phyloP scores from a whole-genome alignment of 306 rosid genomes.

The Rosa rugosa region DNA sequence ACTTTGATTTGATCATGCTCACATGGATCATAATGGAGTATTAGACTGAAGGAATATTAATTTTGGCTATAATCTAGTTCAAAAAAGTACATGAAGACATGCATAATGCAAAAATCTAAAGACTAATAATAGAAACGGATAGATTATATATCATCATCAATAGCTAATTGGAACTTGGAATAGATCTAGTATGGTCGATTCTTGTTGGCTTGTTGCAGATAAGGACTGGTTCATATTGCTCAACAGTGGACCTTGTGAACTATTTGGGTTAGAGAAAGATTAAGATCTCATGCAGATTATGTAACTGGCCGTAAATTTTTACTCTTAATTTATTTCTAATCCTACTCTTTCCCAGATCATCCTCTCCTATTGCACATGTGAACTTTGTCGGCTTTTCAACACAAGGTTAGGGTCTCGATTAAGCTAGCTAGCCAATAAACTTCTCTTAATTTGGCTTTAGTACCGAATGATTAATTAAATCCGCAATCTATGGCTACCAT shows the following conservation, averaged over 20 bases:
- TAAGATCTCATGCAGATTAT: neutral
- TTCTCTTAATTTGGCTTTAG: neutral
- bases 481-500: neutral
- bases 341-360: constrained; percentile 12
- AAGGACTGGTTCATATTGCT: neutral
- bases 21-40: constrained; percentile 7
- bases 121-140: neutral
- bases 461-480: neutral
- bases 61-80: neutral
- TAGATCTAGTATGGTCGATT: neutral
- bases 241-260: neutral
- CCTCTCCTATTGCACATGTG: constrained; percentile 26
- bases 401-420: neutral
- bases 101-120: neutral
- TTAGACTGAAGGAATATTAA: neutral
- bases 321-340: neutral
- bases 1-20: constrained; percentile 31
- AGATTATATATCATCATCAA: neutral
- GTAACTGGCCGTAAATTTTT: neutral
- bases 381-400: constrained; percentile 21
- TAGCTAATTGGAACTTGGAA: neutral
- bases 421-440: neutral
- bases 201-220: neutral
- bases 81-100: neutral
- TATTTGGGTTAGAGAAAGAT: neutral